Evolutionary conservation across 192 early-diverging fungal species (phyloP), one percentile per base, ranked within the genome.

Genomic region (Coemansia sp.): DNA sequence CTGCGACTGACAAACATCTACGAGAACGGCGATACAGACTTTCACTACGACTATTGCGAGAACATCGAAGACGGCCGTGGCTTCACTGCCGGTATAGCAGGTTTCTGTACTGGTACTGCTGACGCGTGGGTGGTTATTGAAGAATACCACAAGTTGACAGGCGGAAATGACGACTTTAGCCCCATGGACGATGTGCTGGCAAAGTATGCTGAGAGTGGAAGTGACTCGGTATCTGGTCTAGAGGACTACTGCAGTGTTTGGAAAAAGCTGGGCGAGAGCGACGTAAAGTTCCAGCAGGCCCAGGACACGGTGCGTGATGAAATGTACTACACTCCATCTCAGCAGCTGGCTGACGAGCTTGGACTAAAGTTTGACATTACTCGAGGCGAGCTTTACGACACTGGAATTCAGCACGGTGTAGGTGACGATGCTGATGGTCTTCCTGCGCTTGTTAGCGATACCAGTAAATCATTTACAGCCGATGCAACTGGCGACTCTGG

Each of bases 121-220:
- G 85, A 86, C 48, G 85, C 77, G 1, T 78, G 69, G 71, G 16
- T 68, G n/a, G 74, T 86, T 9, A 66, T 86, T 52, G 47, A 78
- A 41, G 41, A 57, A 7, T 84, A 84, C 71, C 61, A 67, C 53
- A 61, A 68, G 29, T 50, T 64, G 4, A 64, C 77, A 24, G 71
- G 74, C 3, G 62, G 69, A 2, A 49, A 65, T 4, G 62, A 66
- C 18, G 72, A 74, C 19, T 83, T 84, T 38, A 61, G 48, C 13
- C 59, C 70, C 18, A 78, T 77, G 63, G 58, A 67, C 24, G 32
- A 35, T 1, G 23, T 54, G 10, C 52, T 69, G 24, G n/a, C 41
- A 73, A 82, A 65, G 57, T 61, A 53, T 24, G 61, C 69, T 0
- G 58, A 57, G 0, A 37, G 19, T 12, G 54, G 37, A 7, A 68